These are phyloP conservation scores for Cystobasidium ongulense DNA, from an alignment of 768 basidiomycete genomes.

Conservation along the genomic window DNA sequence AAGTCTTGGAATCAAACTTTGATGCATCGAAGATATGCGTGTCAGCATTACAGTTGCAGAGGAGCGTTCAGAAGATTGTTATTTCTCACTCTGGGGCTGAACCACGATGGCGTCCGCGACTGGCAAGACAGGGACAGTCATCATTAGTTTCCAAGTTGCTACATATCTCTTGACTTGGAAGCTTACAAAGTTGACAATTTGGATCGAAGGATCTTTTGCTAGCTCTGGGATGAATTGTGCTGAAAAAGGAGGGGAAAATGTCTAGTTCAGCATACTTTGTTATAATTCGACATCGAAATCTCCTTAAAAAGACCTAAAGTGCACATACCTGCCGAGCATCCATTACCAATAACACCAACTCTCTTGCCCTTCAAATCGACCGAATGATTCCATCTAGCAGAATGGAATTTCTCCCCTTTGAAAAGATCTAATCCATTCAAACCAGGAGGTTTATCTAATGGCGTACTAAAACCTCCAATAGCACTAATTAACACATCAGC, in stretches of 20 bases:
- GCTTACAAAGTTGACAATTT: slow-evolving; percentile 30
- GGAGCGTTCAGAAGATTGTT: background rate
- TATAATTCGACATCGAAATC: background rate
- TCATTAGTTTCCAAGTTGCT: too few species aligned
- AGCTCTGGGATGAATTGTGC: slow-evolving; percentile 36
- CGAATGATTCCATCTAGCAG: slow-evolving; percentile 53
- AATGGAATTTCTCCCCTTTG: slow-evolving; percentile 56
- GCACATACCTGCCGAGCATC: slow-evolving; percentile 35
- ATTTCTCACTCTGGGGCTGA: background rate
- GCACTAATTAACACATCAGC: slow-evolving; percentile 28
- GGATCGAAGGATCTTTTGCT: slow-evolving; percentile 29
- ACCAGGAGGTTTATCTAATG: slow-evolving; percentile 55
- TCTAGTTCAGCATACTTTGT: too few species aligned
- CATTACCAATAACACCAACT: slow-evolving; percentile 42
- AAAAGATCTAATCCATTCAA: slow-evolving; percentile 56
- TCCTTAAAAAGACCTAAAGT: background rate
- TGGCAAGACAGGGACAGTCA: background rate
- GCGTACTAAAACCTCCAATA: slow-evolving; percentile 30
- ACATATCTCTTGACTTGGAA: background rate
- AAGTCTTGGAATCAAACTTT: background rate
- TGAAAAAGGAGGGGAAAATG: too few species aligned
- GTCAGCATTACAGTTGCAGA: background rate
- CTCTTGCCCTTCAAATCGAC: slow-evolving; percentile 42
- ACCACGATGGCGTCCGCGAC: slow-evolving; percentile 20
- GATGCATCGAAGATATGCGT: background rate